Percentiles rank a stretch among this genome's conserved stretches.
Conservation (phyloP, 768 basidiomycete genomes). For the Mycena capillaripes region DNA sequence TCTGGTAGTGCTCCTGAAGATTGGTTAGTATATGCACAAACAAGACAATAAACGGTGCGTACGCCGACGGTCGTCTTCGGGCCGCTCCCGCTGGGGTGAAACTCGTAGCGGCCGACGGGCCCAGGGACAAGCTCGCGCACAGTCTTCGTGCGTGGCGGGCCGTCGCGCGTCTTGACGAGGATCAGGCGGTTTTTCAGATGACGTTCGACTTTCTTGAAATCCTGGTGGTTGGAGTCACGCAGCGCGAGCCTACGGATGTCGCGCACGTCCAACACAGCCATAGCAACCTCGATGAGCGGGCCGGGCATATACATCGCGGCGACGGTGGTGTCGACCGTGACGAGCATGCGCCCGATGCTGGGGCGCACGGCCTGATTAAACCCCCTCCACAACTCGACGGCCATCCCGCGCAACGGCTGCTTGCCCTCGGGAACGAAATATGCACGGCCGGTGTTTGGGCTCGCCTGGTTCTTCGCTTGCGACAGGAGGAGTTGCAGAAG, state of each 20-base stretch:
- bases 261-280: conserved; percentile 38
- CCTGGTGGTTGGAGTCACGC: conserved; percentile 11
- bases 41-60: conserved; percentile 1
- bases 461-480: conserved; percentile 49
- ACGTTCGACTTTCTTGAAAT: conserved; percentile 41
- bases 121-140: conserved; percentile 45
- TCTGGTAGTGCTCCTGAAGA: conserved; percentile 51
- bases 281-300: conserved; percentile 38
- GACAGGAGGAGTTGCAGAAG: conserved; percentile 51
- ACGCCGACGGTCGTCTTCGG: conserved; percentile 50
- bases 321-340: conserved; percentile 54
- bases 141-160: conserved; percentile 37
- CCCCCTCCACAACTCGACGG: conserved; percentile 51
- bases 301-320: conserved; percentile 47
- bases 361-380: conserved; percentile 57
- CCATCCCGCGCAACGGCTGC: conserved; percentile 14
- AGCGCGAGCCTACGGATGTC: conserved; percentile 44
- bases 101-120: conserved; percentile 48
- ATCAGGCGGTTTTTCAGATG: conserved; percentile 47
- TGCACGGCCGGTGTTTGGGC: conserved; percentile 49
- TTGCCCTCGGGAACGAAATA: conserved; percentile 46
- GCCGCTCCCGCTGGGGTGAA: conserved; percentile 44
- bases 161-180: conserved; percentile 31
- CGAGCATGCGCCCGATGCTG: conserved; percentile 41
- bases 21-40: not conserved